A percentile compares a stretch with the other conserved stretches of the same genome.
Evolutionary conservation across 768 basidiomycete genomes (phyloP).

Genomic region (Boletus rubropictus): DNA sequence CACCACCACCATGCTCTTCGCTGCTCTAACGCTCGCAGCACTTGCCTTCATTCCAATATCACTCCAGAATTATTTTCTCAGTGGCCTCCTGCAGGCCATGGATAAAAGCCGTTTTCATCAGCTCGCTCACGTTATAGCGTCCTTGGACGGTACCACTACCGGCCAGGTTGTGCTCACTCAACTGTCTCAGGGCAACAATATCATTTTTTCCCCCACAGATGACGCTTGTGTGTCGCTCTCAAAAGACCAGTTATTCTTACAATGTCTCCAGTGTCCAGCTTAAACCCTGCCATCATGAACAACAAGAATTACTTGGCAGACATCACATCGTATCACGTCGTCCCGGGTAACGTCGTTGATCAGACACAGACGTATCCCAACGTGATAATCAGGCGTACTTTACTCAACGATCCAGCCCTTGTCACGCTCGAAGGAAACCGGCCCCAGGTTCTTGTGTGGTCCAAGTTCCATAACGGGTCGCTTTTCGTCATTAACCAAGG

Average conservation of each 20-base stretch:
- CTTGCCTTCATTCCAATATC: slow-evolving; percentile 25
- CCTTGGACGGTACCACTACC: slow-evolving; percentile 38
- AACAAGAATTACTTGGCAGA: slow-evolving; percentile 39
- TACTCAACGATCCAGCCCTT: slow-evolving; percentile 44
- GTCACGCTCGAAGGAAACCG: slow-evolving; percentile 55
- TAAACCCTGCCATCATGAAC: slow-evolving; percentile 8
- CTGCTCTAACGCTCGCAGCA: slow-evolving; percentile 1
- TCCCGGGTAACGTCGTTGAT: slow-evolving; percentile 46
- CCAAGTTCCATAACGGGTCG: slow-evolving; percentile 32
- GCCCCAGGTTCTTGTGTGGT: slow-evolving; percentile 52
- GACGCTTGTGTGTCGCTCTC: slow-evolving; percentile 42
- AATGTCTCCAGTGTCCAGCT: slow-evolving; percentile 3
- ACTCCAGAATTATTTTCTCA: slow-evolving; percentile 30
- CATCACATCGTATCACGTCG: slow-evolving; percentile 52
- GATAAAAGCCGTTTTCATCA: slow-evolving; percentile 36
- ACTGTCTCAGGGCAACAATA: slow-evolving; percentile 41
- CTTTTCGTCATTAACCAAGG: slow-evolving; percentile 46
- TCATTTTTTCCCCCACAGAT: slow-evolving; percentile 56
- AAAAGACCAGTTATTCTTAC: not conserved
- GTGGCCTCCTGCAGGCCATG: slow-evolving; percentile 35
- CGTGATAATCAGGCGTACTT: slow-evolving; percentile 57
- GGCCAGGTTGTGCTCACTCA: slow-evolving; percentile 41
- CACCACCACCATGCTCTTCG: slow-evolving; percentile 20
- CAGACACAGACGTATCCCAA: slow-evolving; percentile 45
- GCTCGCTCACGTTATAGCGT: slow-evolving; percentile 35